These are phyloP conservation scores for Sherardia arvensis DNA, from an alignment of 257 asterid species.

Conservation along the genomic window DNA sequence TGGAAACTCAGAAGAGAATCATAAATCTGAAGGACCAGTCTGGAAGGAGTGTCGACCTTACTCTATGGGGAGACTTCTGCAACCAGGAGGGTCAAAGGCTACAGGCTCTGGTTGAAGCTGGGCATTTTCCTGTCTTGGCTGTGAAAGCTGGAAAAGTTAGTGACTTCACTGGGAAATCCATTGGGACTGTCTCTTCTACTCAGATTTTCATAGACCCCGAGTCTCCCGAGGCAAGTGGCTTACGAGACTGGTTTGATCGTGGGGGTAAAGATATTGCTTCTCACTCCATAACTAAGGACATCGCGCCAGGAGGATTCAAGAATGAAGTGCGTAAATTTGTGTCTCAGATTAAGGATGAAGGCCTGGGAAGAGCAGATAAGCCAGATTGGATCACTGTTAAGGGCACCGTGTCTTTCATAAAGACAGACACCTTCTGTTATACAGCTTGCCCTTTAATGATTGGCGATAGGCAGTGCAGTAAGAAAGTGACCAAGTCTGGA, in stretches of 20 bases:
- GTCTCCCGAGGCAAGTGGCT: constrained; percentile 44
- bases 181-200: constrained; percentile 73
- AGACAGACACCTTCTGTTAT: constrained; percentile 74
- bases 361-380: constrained; percentile 86
- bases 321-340: constrained; percentile 63
- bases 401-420: constrained; percentile 70
- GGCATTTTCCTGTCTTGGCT: constrained; percentile 66
- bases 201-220: constrained; percentile 86
- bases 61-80: constrained; percentile 96
- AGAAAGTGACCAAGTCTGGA: constrained; percentile 52
- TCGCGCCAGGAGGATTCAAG: constrained; percentile 50
- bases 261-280: constrained; percentile 71
- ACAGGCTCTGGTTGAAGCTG: constrained; percentile 56
- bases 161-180: constrained; percentile 87
- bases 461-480: constrained; percentile 89
- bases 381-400: constrained; percentile 91
- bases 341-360: constrained; percentile 78
- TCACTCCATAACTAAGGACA: constrained; percentile 69
- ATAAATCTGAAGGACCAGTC: constrained; percentile 81
- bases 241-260: constrained; percentile 65
- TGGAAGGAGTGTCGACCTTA: constrained; percentile 64
- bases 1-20: constrained; percentile 87
- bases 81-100: constrained; percentile 79
- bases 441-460: constrained; percentile 92
- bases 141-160: constrained; percentile 88